Evolutionary conservation across 2,329 filamentous ascomycete species (phyloP), one percentile per base, ranked within the genome.

Genomic region (Pseudopyrenochaeta lycopersici): DNA sequence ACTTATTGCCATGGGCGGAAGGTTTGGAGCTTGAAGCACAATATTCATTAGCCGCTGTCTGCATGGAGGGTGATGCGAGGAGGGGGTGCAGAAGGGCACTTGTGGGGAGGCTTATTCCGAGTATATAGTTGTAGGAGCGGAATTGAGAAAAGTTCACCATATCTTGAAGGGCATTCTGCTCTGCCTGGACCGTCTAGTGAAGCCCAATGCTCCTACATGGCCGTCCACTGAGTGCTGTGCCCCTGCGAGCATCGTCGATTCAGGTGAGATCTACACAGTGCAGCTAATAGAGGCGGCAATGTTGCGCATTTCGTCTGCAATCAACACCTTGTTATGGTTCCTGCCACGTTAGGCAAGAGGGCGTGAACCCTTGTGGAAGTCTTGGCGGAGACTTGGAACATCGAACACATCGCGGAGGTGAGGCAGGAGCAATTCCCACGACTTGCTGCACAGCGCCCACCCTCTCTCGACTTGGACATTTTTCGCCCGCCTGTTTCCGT

Each of bases 71-170:
- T 54, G 40, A 42, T 48, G 40, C 21, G 31, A 36, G 41, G 31
- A 27, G 40, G 36, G 21, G 43, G 46, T 54, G 58, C 41, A 55
- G 48, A 43, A 23, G 56, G n/a, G 60, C 55, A 54, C 54, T 66
- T 67, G 70, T 70, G 67, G 65, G 66, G 65, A 71, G 62, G 66
- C 48, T 56, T 49, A 52, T 64, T 60, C 53, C 47, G 55, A 52
- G 69, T 72, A 72, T 60, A 72, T 72, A 72, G 63, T 59, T 49
- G 58, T 61, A 61, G 56, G 56, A 47, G 54, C 50, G 60, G 62
- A 69, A 67, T 62, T 47, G 60, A 64, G 55, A 68, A 68, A 71
- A 69, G 54, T 68, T 56, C 17, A 64, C 43, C 43, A 55, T 33
- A 44, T 14, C 12, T 4, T n/a, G 39, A 42, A 6, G 33, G 27